A percentile compares a stretch with the other conserved stretches of the same genome.
Evolutionary conservation across 1,284 basidiomycete species (phyloP).

Genomic region (Ganoderma resinaceum): DNA sequence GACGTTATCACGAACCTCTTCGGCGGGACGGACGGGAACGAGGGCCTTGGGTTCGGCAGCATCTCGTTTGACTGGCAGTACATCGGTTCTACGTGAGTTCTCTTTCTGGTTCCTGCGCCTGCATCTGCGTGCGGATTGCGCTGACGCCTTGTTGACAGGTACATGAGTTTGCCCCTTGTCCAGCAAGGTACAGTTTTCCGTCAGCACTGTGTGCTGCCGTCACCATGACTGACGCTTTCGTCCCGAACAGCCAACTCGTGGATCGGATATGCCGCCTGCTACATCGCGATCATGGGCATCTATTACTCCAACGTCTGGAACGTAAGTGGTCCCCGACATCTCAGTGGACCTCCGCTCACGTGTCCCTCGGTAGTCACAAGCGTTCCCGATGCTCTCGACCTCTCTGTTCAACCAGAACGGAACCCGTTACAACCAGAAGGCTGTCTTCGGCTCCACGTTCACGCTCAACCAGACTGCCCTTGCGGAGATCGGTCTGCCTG

Average conservation of each 20-base stretch:
- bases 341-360: not conserved
- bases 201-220: slow-evolving; percentile 3
- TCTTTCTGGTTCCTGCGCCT: not conserved
- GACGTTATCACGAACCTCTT: slow-evolving; percentile 69
- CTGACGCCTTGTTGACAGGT: slow-evolving; percentile 36
- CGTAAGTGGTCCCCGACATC: slow-evolving; percentile 42
- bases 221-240: not conserved
- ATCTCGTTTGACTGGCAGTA: slow-evolving; percentile 71
- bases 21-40: slow-evolving; percentile 66
- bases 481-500: slow-evolving; percentile 58
- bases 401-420: slow-evolving; percentile 66
- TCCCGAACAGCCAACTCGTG: slow-evolving; percentile 56
- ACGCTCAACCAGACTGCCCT: slow-evolving; percentile 63
- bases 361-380: slow-evolving; percentile 46
- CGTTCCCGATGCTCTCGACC: slow-evolving; percentile 69
- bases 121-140: not conserved
- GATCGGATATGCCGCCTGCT: slow-evolving; percentile 61
- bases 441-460: slow-evolving; percentile 59
- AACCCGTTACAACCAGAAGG: slow-evolving; percentile 59
- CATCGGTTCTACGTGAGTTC: slow-evolving; percentile 59
- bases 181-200: slow-evolving; percentile 53
- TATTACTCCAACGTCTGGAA: slow-evolving; percentile 70
- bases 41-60: slow-evolving; percentile 65
- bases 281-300: slow-evolving; percentile 59
- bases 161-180: slow-evolving; percentile 57